Base-by-base conservation (phyloP, 768 basidiomycete genomes). In the Filobasidium floriforme region DNA sequence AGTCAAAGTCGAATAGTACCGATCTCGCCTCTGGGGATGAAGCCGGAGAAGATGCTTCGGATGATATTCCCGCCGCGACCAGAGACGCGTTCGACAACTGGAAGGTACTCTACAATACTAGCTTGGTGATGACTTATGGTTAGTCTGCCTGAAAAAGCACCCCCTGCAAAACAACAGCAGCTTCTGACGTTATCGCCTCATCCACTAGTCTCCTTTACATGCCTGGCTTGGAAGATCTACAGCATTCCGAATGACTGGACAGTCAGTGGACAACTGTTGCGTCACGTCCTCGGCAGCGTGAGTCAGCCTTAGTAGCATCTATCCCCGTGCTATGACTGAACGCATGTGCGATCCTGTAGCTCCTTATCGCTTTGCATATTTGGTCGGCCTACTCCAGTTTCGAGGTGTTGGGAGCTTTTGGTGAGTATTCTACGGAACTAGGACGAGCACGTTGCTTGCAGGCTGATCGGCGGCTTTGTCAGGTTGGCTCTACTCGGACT, bases 401-500 rank as follows among this genome's bases (percentile, higher is more conserved):
- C 79, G 89, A 97, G 74, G 96, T 91, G 22, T 84, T 98, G 1
- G 94, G 96, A 7, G 84, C 89, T 32, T 97, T 97, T 73, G 96
- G 90, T 90, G 71, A 60, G 83, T 70, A 51, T 6, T 24, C 24
- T 64, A n/a, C 28, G 40, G 28, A 18, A 37, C 61, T 51, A 7
- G 9, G 32, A 28, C 19, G 1, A 18, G 18, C n/a, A 32, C 28
- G 5, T 24, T 49, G 26, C 46, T 5, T 18, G 24, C 24, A 18
- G 46, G 19, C 46, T 24, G 24, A 19, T 24, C 46, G 6, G 18
- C 3, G 18, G 18, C 46, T 5, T 12, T 4, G 5, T 18, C 62
- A 92, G 90, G 96, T 28, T 99, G 96, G 96, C 93, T 97, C 80
- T 99, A 96, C 71, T 92, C 92, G 26, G 91, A 94, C 79, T 94